Evolutionary conservation across 441 rosid genomes (phyloP).

Genomic region (Erodium moschatum): DNA sequence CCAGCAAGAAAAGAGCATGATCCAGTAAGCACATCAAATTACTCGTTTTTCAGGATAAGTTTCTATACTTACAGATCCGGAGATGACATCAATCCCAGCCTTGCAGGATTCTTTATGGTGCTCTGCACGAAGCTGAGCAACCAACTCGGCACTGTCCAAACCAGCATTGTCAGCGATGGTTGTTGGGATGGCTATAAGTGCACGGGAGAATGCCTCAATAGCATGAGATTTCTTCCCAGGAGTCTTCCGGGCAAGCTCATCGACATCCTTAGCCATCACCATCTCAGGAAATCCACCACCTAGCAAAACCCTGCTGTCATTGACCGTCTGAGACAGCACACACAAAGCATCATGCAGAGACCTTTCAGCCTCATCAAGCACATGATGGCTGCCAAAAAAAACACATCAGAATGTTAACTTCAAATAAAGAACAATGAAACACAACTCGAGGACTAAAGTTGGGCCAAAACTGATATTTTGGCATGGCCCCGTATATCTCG

Average conservation of each 20-base stretch:
- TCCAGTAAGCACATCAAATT: not conserved
- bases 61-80: slow-evolving; percentile 67
- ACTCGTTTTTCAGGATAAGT: not conserved
- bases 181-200: slow-evolving; percentile 77
- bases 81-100: slow-evolving; percentile 80
- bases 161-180: slow-evolving; percentile 95
- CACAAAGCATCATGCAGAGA: slow-evolving; percentile 95
- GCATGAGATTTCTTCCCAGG: slow-evolving; percentile 96
- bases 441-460: not conserved
- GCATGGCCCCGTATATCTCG: too few species aligned
- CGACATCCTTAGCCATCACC: slow-evolving; percentile 93
- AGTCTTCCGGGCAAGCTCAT: slow-evolving; percentile 79
- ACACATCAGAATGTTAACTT: slow-evolving; percentile 4
- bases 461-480: too few species aligned
- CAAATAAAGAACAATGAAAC: not conserved
- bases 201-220: slow-evolving; percentile 82
- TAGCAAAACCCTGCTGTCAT: slow-evolving; percentile 79
- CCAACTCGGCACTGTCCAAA: slow-evolving; percentile 84
- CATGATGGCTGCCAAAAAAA: slow-evolving; percentile 59
- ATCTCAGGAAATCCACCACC: slow-evolving; percentile 99
- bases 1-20: not conserved
- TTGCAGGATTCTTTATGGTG: slow-evolving; percentile 74
- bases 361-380: slow-evolving; percentile 96
- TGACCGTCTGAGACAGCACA: slow-evolving; percentile 90
- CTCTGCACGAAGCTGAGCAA: slow-evolving; percentile 94